phyloP scores from a whole-genome alignment of 352 stramenopile species.

The Pythium phragmiticola region DNA sequence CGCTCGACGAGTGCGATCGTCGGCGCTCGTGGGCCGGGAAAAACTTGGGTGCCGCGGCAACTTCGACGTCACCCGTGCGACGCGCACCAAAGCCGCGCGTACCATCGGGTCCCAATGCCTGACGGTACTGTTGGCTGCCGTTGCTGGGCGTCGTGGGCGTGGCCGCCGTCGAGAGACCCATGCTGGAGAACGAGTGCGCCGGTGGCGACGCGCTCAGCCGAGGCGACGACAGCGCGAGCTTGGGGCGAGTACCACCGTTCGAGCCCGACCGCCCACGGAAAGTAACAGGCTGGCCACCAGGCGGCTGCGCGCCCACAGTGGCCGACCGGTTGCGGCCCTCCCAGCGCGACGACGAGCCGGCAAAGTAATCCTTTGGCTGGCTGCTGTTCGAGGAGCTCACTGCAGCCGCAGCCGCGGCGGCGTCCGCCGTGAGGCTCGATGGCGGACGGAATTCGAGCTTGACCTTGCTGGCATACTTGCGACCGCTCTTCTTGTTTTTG shows the following conservation, averaged over 20 bases:
- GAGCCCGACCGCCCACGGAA: slow-evolving; percentile 29
- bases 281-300: slow-evolving; percentile 14
- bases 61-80: slow-evolving; percentile 61
- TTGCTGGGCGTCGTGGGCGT: slow-evolving; percentile 25
- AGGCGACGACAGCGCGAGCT: slow-evolving; percentile 28
- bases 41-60: slow-evolving; percentile 57
- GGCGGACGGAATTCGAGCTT: slow-evolving; percentile 87
- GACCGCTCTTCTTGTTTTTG: slow-evolving; percentile 90
- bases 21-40: slow-evolving; percentile 53
- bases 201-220: slow-evolving; percentile 25
- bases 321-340: slow-evolving; percentile 32
- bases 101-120: slow-evolving; percentile 74
- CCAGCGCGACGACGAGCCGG: slow-evolving; percentile 26
- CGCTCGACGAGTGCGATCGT: slow-evolving; percentile 69
- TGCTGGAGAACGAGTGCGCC: slow-evolving; percentile 17
- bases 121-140: slow-evolving; percentile 67
- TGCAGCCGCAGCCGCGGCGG: not conserved
- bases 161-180: slow-evolving; percentile 14
- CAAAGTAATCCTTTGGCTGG: slow-evolving; percentile 32
- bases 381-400: slow-evolving; percentile 6
- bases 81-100: slow-evolving; percentile 80
- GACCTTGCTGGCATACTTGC: slow-evolving; percentile 88
- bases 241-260: slow-evolving; percentile 23
- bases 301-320: slow-evolving; percentile 22
- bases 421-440: slow-evolving; percentile 36